Evolutionary conservation across 2,329 filamentous ascomycete species (phyloP).

Genomic region (Blastomyces gilchristii): DNA sequence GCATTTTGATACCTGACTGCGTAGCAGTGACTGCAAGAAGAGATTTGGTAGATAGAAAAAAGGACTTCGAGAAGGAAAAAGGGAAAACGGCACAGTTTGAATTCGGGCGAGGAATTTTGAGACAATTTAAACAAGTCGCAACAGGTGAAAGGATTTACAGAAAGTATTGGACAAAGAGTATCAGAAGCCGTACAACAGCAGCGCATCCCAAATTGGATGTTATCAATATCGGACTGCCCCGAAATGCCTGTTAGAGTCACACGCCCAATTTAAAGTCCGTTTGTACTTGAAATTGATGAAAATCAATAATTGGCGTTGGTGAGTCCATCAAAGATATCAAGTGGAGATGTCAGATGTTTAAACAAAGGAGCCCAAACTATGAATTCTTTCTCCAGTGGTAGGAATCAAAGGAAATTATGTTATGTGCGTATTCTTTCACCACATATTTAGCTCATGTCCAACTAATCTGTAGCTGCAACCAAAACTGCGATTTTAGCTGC

Average conservation of each 20-base stretch:
- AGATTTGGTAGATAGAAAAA: background rate
- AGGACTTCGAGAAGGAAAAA: background rate
- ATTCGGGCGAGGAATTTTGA: background rate
- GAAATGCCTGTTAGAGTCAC: background rate
- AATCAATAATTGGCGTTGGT: background rate
- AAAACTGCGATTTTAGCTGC: background rate
- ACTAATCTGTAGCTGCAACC: background rate
- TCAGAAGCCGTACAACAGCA: background rate
- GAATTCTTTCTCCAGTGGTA: background rate
- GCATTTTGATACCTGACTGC: background rate
- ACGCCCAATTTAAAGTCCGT: background rate
- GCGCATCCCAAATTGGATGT: background rate
- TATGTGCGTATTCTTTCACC: background rate
- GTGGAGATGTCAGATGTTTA: background rate
- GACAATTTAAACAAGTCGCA: background rate
- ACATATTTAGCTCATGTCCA: background rate
- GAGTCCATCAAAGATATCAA: background rate
- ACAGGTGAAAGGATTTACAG: background rate
- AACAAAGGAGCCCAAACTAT: background rate
- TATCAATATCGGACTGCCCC: background rate
- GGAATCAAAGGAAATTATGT: background rate
- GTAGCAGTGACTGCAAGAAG: background rate
- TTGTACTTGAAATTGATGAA: background rate
- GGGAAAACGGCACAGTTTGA: background rate
- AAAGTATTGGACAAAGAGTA: background rate